Base-by-base conservation (phyloP, 2,329 filamentous ascomycete species). In the Botrytis hyacinthi region DNA sequence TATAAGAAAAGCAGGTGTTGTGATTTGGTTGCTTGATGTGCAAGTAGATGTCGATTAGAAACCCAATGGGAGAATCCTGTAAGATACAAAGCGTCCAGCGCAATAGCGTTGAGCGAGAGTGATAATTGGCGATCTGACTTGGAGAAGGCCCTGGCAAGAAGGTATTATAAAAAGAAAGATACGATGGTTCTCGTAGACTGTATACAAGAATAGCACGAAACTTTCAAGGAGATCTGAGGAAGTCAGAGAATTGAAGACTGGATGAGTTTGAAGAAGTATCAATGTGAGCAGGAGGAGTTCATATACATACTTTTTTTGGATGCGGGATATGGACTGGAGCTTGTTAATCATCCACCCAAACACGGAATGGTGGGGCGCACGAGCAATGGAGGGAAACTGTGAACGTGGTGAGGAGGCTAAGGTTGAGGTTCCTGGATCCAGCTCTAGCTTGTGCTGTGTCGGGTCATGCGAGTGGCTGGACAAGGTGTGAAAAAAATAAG, bases 241-340 rank as follows among this genome's bases (percentile, higher is more conserved):
- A 72, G 77, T 78, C 76, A 79, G 76, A 66, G 74, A 75, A 71
- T 74, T 74, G 69, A 75, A 73, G 75, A 74, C 74, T 74, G 73
- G 63, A 67, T 74, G 59, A 44, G 48, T 69, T 73, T 74, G 63
- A 65, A 63, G 32, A 71, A 46, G 42, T 35, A 57, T 60, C 18
- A 70, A 67, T 44, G 65, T 75, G 75, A 70, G 76, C 74, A 75
- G 76, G 74, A 74, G 74, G 65, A 59, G 75, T 74, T 70, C 70
- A 73, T 79, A 76, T 80, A 80, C 78, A 80, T 80, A 80, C 78
- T 78, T 70, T 75, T 68, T 57, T 70, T 66, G 72, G 75, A 73
- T 74, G 74, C 71, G 76, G 73, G 57, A 73, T 75, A 72, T 77
- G 71, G 74, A 32, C 6, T 75, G 71, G 61, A 76, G 65, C 65